Evolutionary conservation across 2,329 filamentous ascomycete genomes (phyloP).

Genomic region (Cylindrodendrum hubeiense): DNA sequence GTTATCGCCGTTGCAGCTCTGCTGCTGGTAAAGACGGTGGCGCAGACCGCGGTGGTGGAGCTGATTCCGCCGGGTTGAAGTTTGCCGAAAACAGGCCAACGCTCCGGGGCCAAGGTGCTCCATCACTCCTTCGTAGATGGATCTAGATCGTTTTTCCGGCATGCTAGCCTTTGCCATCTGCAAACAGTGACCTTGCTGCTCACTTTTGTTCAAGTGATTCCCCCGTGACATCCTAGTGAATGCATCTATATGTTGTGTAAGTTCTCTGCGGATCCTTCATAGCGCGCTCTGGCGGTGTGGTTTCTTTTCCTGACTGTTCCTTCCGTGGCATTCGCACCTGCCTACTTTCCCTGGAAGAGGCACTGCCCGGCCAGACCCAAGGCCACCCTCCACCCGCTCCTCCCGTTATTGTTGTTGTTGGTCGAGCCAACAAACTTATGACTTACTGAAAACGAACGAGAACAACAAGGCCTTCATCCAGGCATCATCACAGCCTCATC

Average conservation of each 20-base stretch:
- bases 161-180: not conserved
- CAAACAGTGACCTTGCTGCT: no score
- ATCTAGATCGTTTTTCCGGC: not conserved
- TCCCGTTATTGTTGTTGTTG: conserved; percentile 1
- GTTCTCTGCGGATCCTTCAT: conserved; percentile 3
- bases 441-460: not conserved
- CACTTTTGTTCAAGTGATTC: not conserved
- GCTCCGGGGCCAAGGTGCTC: not conserved
- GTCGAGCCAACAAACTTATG: conserved; percentile 11
- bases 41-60: conserved; percentile 26
- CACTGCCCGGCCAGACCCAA: conserved; percentile 4
- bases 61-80: conserved; percentile 17
- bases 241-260: not conserved
- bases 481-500: not conserved
- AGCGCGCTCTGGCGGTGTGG: conserved; percentile 5
- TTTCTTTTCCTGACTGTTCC: conserved; percentile 7
- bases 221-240: not conserved
- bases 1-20: not conserved
- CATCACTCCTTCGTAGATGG: conserved; percentile 10
- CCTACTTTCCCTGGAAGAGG: not conserved
- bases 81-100: conserved; percentile 7
- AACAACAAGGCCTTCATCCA: not conserved
- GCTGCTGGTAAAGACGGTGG: conserved; percentile 14
- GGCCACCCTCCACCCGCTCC: not conserved
- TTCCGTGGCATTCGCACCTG: conserved; percentile 5